Evolutionary conservation across 2,329 filamentous ascomycete species (phyloP).

Genomic region (Colletotrichum incanum): DNA sequence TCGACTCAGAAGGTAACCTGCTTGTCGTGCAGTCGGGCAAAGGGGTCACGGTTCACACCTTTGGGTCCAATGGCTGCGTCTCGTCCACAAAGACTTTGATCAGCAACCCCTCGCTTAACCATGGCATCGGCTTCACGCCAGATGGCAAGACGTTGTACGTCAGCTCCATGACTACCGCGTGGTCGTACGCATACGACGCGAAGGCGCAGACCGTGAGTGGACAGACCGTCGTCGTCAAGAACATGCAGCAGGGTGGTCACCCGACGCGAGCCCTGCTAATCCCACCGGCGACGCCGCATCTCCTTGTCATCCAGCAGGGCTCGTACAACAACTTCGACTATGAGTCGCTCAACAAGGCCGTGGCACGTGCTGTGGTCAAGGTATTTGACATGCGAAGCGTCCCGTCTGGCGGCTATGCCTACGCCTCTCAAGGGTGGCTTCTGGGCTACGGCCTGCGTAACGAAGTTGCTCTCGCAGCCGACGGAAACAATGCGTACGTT

Average conservation of each 20-base stretch:
- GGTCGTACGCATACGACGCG: constrained; percentile 71
- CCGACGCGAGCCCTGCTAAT: constrained; percentile 57
- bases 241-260: constrained; percentile 59
- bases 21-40: constrained; percentile 55
- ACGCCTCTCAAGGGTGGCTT: constrained; percentile 57
- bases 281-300: constrained; percentile 54
- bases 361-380: constrained; percentile 59
- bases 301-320: constrained; percentile 57
- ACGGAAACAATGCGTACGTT: constrained; percentile 54
- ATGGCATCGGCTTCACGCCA: constrained; percentile 57
- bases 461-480: constrained; percentile 72
- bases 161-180: constrained; percentile 61
- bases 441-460: constrained; percentile 69
- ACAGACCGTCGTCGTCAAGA: constrained; percentile 57
- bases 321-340: constrained; percentile 58
- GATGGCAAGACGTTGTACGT: constrained; percentile 58
- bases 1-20: constrained; percentile 56
- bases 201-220: constrained; percentile 61
- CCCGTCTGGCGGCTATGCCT: constrained; percentile 55
- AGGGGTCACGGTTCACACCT: constrained; percentile 58
- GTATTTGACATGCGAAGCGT: constrained; percentile 57
- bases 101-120: constrained; percentile 54
- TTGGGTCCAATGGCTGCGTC: constrained; percentile 58
- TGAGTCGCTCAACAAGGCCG: constrained; percentile 51
- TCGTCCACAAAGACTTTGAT: constrained; percentile 56